Base-by-base conservation (phyloP, 2,329 filamentous ascomycete species). In the Anisogramma anomala region DNA sequence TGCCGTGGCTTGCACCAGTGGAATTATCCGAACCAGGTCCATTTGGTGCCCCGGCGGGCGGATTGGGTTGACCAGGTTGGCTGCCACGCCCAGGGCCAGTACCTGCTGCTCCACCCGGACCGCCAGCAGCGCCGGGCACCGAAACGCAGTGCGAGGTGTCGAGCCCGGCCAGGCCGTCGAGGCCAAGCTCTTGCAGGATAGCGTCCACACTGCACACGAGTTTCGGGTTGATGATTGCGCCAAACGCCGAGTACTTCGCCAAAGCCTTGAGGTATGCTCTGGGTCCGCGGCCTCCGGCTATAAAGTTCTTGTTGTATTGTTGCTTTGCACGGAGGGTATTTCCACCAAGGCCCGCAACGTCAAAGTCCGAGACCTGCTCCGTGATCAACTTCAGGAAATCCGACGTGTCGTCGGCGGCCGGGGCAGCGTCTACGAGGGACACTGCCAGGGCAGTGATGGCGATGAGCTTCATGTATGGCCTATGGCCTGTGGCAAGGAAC, bases 191-290 rank as follows among this genome's bases (percentile, higher is more conserved):
- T 39, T 50, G 41, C 31, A 62, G 43, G 34, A 64, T 52, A 39
- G 53, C 47, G 28, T 60, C 46, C 26, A 66, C 54, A 8, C 56
- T 50, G 9, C 49, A 48, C 9, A 58, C 42, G 8, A 67, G 52
- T 27, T 57, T 52, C n/a, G 54, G 50, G 0, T 63, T 55, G 25
- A 66, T 48, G 15, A 55, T 45, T 0, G 55, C 48, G 20, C 61
- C 58, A 41, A 53, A 66, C 45, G 65, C 65, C 35, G 57, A 54
- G 50, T 64, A 66, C 45, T 58, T 59, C 33, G 58, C 60, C 13
- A 64, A 50, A 9, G 42, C 41, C 17, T 41, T 33, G 11, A 44
- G 33, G 22, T 44, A 44, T 6, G 60, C 60, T 47, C 63, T 55
- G 3, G 60, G 56, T n/a, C 63, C 60, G 28, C 59, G 53, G 18